Conservation (phyloP, 345 rosid genomes). For the Physaria fendleri region DNA sequence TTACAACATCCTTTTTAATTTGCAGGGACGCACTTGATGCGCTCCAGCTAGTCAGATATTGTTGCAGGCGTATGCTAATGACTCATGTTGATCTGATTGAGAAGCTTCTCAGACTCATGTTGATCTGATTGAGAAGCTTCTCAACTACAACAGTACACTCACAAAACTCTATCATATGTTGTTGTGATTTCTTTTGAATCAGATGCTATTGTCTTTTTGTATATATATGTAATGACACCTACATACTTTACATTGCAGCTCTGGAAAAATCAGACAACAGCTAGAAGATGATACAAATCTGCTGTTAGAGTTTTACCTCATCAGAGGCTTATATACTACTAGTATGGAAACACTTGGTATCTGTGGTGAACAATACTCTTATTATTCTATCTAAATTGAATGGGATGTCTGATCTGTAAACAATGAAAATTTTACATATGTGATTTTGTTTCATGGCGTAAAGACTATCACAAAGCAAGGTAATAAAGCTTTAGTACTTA, state of each 20-base stretch:
- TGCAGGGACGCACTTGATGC: constrained; percentile 96
- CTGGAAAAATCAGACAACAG: constrained; percentile 63
- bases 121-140: constrained; percentile 97
- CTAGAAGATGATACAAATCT: constrained; percentile 23
- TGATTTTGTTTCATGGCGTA: constrained; percentile 24
- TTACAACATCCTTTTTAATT: too few relatives aligned
- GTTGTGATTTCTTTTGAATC: not conserved
- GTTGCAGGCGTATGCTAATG: constrained; percentile 98
- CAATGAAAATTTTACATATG: not conserved
- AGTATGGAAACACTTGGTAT: not conserved
- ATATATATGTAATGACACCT: not conserved
- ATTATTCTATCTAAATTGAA: not conserved
- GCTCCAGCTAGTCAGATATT: constrained; percentile 76
- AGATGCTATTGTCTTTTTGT: not conserved
- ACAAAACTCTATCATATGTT: constrained; percentile 9
- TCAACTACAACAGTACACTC: constrained; percentile 78
- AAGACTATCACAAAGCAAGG: constrained; percentile 71
- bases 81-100: constrained; percentile 98
- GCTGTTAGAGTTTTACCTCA: not conserved
- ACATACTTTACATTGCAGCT: constrained; percentile 39
- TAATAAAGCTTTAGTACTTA: constrained; percentile 55
- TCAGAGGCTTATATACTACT: not conserved
- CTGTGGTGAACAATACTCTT: constrained; percentile 6
- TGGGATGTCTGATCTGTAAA: not conserved
- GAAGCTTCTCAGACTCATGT: too few relatives aligned